Evolutionary conservation across 495 filamentous ascomycete species (phyloP), one percentile per base, ranked within the genome.

Genomic region (Tetracladium marchalianum): DNA sequence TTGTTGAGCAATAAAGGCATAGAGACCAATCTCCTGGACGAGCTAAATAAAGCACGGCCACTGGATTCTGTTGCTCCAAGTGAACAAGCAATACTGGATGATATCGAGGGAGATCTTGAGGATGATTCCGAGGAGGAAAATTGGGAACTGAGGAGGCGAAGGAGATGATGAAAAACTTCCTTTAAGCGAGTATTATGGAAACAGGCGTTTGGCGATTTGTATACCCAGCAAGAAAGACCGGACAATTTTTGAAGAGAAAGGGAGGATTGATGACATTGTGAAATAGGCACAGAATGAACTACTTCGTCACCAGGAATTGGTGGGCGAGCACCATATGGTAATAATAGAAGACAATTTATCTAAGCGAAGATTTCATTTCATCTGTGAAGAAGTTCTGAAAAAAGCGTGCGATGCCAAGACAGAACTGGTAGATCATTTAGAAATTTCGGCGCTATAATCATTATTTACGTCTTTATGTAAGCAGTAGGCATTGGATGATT

Each of bases 1-100:
- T 63, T 92, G 38, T 66, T 84, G 34, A 76, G 78, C 1, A 77
- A 81, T 52, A 78, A 76, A 36, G 73, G 74, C 7, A 75, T 76
- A 31, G 73, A 77, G 52, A 66, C 54, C 9, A 43, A 31, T 22
- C 27, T 50, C 4, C 12, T 44, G 1, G 44, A 50, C 2, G 49
- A 56, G 19, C 31, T 44, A 27, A 18, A 46, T 27, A 18, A 47
- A 16, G 36, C 12, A 2, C 4, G 4, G 17, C 11, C n/a, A 41
- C 6, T 17, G 2, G 18, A 41, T 12, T 13, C 15, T 24, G n/a
- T 12, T 41, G 39, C 6, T 4, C 12, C 31, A 34, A 31, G 31
- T 4, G 33, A 2, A 27, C 17, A 34, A 27, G 22, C 22, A 7
- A 27, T 7, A 27, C 22, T 3, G 22, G 22, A 27, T 27, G 22